These are phyloP conservation scores for Chrysanthemum makinoi DNA, from an alignment of 129 eudicot species.

Conservation along the genomic window DNA sequence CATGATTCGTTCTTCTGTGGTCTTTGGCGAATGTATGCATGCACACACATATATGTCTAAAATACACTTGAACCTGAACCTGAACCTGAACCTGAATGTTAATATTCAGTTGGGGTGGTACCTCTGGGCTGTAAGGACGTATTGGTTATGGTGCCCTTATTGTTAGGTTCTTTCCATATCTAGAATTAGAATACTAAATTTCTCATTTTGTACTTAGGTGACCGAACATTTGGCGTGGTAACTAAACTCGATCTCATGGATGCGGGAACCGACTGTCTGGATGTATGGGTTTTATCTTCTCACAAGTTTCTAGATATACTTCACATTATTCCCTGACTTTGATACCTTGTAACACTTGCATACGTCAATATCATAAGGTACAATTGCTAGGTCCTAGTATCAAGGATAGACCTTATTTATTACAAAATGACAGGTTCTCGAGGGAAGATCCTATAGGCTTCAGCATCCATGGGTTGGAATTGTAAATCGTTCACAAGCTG, in stretches of 20 bases:
- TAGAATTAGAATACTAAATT: conserved; percentile 11
- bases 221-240: conserved; percentile 92
- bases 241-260: conserved; percentile 99
- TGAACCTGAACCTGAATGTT: too few relatives aligned
- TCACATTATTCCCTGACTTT: conserved; percentile 11
- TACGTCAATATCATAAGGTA: conserved; percentile 10
- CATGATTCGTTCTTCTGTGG: conserved; percentile 2
- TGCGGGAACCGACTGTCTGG: conserved; percentile 82
- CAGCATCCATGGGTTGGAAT: conserved; percentile 99
- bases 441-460: conserved; percentile 93
- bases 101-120: too few relatives aligned
- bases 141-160: background rate
- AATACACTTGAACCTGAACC: too few relatives aligned
- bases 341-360: conserved; percentile 19
- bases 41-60: background rate
- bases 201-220: conserved; percentile 48
- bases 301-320: conserved; percentile 7
- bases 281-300: conserved; percentile 53
- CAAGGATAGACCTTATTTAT: background rate
- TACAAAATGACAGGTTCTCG: conserved; percentile 66
- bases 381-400: conserved; percentile 5
- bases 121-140: background rate
- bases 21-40: background rate
- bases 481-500: conserved; percentile 99
- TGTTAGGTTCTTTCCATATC: background rate